phyloP scores from a whole-genome alignment of 192 early-diverging fungal genomes.

The Cetraspora pellucida region DNA sequence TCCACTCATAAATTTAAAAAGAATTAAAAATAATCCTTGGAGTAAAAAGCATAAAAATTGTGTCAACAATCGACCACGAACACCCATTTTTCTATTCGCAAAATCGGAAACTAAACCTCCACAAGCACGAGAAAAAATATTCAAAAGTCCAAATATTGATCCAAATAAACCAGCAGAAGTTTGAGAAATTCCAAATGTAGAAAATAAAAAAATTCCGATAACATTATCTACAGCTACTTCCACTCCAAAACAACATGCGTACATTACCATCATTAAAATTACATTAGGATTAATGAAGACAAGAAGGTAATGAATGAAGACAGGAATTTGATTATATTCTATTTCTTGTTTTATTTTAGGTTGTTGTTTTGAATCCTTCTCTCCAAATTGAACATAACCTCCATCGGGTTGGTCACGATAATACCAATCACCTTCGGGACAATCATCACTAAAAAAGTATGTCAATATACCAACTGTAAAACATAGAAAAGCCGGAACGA shows the following conservation, averaged over 20 bases:
- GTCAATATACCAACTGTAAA: conserved; percentile 38
- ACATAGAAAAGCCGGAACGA: conserved; percentile 44
- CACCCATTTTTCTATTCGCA: conserved; percentile 36
- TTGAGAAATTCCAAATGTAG: conserved; percentile 48
- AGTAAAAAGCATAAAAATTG: conserved; percentile 50
- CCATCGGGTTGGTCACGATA: conserved; percentile 14
- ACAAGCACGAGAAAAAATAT: conserved; percentile 62
- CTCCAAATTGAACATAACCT: conserved; percentile 25
- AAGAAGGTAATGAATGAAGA: neutral
- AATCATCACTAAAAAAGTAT: conserved; percentile 47
- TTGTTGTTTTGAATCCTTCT: conserved; percentile 42
- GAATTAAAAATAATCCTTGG: conserved; percentile 51
- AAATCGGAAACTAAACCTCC: conserved; percentile 62
- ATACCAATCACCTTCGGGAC: conserved; percentile 44
- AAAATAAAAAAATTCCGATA: conserved; percentile 51
- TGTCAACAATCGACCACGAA: conserved; percentile 52
- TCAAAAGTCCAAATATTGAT: conserved; percentile 70
- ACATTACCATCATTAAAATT: conserved; percentile 55
- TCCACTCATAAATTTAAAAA: conserved; percentile 45
- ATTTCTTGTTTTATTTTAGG: neutral
- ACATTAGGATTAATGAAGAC: conserved; percentile 44
- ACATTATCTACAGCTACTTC: conserved; percentile 64
- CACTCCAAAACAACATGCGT: conserved; percentile 66
- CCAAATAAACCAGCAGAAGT: conserved; percentile 54
- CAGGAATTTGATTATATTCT: neutral